Conservation (phyloP, 2,329 filamentous ascomycete genomes). For the Pseudopithomyces chartarum region DNA sequence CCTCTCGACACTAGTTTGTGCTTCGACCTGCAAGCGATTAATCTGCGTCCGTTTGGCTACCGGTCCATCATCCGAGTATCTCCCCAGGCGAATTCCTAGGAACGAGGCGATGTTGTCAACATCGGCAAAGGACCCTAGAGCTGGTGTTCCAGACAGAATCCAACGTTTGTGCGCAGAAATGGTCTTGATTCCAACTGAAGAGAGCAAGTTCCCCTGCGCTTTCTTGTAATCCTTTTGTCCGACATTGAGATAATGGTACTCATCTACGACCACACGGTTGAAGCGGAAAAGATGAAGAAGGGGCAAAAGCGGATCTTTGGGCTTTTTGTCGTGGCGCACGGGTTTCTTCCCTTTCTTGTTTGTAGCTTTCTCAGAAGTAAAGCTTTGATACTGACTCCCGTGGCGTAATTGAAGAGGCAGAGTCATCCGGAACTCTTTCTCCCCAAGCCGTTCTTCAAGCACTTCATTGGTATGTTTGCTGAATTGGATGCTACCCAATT, state of each 20-base stretch:
- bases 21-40: slow-evolving; percentile 43
- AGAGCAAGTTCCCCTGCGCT: slow-evolving; percentile 14
- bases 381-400: slow-evolving; percentile 39
- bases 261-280: slow-evolving; percentile 66
- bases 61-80: slow-evolving; percentile 50
- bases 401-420: slow-evolving; percentile 47
- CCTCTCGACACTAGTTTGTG: slow-evolving; percentile 54
- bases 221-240: slow-evolving; percentile 24
- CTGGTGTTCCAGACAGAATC: slow-evolving; percentile 68
- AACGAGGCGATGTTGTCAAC: slow-evolving; percentile 64
- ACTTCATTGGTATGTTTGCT: slow-evolving; percentile 22
- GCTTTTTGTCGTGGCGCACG: neutral
- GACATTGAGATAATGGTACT: slow-evolving; percentile 63
- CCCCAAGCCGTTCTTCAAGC: slow-evolving; percentile 31
- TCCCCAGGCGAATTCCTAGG: slow-evolving; percentile 60
- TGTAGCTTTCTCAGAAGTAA: slow-evolving; percentile 6
- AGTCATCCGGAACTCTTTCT: slow-evolving; percentile 42
- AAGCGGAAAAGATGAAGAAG: slow-evolving; percentile 66
- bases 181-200: slow-evolving; percentile 47
- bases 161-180: slow-evolving; percentile 60
- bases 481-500: slow-evolving; percentile 37
- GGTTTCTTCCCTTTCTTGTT: neutral
- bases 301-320: slow-evolving; percentile 15
- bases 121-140: slow-evolving; percentile 62
- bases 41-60: slow-evolving; percentile 50